Evolutionary conservation across 441 rosid species (phyloP), one percentile per base, ranked within the genome.

Genomic region (Macaranga tanarius): DNA sequence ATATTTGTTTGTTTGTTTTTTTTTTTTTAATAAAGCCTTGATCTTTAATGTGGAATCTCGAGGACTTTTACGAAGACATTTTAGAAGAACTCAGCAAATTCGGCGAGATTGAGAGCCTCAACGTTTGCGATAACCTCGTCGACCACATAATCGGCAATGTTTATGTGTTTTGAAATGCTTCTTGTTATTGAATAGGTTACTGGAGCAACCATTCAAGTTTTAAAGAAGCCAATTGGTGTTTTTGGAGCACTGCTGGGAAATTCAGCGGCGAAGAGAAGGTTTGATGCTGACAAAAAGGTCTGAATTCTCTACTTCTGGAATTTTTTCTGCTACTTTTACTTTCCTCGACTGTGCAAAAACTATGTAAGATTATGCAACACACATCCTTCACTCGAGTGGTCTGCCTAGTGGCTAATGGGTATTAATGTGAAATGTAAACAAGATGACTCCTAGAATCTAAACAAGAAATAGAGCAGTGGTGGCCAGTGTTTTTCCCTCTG

Each of bases 81-180:
- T 86, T 86, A 23, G 87, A 86, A 77, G 89, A 86, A 67, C 84
- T 86, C 20, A 57, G 80, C 83, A 86, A 88, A 79, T 86, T 79
- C 51, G 89, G 96, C 2, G 89, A 90, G 80, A 86, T 92, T 25
- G 92, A 90, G 73, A 90, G 87, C 79, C 84, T 92, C 67, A 88
- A 90, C 57, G 85, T 90, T 52, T 90, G 97, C 68, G 96, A 92
- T 69, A 89, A 88, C 72, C 87, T 88, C 26, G 89, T 92, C 40
- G 92, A 87, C 63, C 95, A 90, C 79, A 89, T 89, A 95, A 81
- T 86, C 70, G 95, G 95, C 8, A 89, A 92, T 47, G 93, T 90
- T 50, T 7, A 23, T 56, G 20, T 60, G 54, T 77, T 71, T 64
- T 83, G 55, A 75, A 42, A 67, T 26, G 31, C 26, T 62, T 73